Conservation (phyloP, 225 moss, liverwort and hornwort species). For the Polytrichum formosum region DNA sequence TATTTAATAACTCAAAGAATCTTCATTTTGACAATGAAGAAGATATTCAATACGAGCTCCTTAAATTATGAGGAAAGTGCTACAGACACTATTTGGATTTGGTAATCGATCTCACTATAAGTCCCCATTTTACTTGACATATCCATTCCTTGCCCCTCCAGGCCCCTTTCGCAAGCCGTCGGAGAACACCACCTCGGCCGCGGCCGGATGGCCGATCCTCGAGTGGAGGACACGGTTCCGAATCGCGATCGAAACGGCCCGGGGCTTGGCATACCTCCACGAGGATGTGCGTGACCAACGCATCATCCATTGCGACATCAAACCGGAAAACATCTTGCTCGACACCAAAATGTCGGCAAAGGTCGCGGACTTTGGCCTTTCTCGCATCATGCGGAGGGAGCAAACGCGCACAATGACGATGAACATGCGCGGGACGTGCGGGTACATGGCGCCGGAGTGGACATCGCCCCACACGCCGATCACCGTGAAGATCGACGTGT, state of each 20-base stretch:
- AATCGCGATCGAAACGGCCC: conserved; percentile 40
- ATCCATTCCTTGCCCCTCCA: too few relatives aligned
- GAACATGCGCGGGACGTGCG: conserved; percentile 4
- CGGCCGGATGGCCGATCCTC: conserved; percentile 1
- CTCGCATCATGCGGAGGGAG: conserved; percentile 25
- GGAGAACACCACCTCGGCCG: too few relatives aligned
- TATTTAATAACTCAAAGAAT: too few relatives aligned
- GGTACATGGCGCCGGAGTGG: conserved; percentile 30
- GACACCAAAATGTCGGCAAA: conserved; percentile 33
- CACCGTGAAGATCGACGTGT: conserved; percentile 30
- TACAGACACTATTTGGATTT: too few relatives aligned
- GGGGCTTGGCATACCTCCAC: conserved; percentile 40
- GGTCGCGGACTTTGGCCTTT: conserved; percentile 37
- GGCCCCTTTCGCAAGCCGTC: too few relatives aligned
- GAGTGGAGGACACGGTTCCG: conserved; percentile 39
- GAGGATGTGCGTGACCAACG: conserved; percentile 25
- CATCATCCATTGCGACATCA: conserved; percentile 41
- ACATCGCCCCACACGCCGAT: conserved; percentile 2
- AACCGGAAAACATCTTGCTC: conserved; percentile 42
- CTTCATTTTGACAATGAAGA: too few relatives aligned
- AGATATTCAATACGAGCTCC: too few relatives aligned
- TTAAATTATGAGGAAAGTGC: too few relatives aligned
- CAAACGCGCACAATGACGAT: conserved; percentile 14
- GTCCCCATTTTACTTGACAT: too few relatives aligned
- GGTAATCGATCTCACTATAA: too few relatives aligned